Conservation (phyloP, 768 basidiomycete genomes). For the Tricholoma matsutake region DNA sequence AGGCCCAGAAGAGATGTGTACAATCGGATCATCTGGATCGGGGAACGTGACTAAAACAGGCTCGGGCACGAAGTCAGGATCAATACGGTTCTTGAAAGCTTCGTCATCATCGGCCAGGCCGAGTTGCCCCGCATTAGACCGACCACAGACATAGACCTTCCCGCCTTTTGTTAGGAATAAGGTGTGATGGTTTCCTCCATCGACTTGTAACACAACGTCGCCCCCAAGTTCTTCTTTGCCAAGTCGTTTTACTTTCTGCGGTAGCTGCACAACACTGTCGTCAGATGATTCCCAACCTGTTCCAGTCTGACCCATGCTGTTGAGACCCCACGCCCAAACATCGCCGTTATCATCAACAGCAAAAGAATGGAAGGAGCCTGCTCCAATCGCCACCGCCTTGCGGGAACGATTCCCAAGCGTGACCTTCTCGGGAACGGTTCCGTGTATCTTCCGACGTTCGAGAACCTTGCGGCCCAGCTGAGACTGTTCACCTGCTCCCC, state of each 20-base stretch:
- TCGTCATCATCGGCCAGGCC: slow-evolving; percentile 73
- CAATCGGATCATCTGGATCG: slow-evolving; percentile 58
- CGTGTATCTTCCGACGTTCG: slow-evolving; percentile 84
- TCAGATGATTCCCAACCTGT: slow-evolving; percentile 47
- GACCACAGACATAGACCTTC: slow-evolving; percentile 83
- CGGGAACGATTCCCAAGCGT: slow-evolving; percentile 66
- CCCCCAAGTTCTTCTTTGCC: slow-evolving; percentile 58
- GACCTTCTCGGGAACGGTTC: slow-evolving; percentile 85
- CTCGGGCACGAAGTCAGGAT: slow-evolving; percentile 58
- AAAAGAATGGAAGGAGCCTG: slow-evolving; percentile 86
- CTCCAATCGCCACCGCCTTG: slow-evolving; percentile 62
- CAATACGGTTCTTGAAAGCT: slow-evolving; percentile 52
- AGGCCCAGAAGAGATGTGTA: slow-evolving; percentile 62
- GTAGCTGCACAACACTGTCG: slow-evolving; percentile 55
- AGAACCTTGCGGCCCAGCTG: slow-evolving; percentile 91
- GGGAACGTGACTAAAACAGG: slow-evolving; percentile 69
- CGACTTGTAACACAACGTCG: slow-evolving; percentile 67
- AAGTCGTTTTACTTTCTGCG: slow-evolving; percentile 61
- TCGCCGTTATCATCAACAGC: slow-evolving; percentile 81
- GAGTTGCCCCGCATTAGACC: slow-evolving; percentile 80
- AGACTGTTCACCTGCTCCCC: slow-evolving; percentile 88
- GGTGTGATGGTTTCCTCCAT: slow-evolving; percentile 85
- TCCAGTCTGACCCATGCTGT: slow-evolving; percentile 83
- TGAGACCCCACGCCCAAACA: slow-evolving; percentile 96
- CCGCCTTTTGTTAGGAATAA: slow-evolving; percentile 85